Evolutionary conservation across 129 eudicot genomes (phyloP), one percentile per base, ranked within the genome.

Genomic region (Centrapalus pauciflorus): DNA sequence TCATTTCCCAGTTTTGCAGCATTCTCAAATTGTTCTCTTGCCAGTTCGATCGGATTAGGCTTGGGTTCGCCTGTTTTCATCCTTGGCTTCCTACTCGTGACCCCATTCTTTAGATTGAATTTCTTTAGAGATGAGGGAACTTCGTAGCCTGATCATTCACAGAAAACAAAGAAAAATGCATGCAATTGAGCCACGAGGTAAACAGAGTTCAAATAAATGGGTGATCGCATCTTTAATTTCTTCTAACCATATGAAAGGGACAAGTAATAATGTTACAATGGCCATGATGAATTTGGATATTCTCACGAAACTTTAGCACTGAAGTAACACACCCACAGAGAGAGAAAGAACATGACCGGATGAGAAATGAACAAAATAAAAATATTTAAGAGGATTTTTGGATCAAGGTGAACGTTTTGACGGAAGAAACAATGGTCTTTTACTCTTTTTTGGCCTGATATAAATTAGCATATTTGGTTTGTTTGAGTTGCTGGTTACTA

Each of bases 1-100:
- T 93, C 98, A 58, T 79, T 77, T 68, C 91, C 87, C 52, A 92
- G 75, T 54, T 71, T 83, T 7, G 96, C 96, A 74, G 95, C 95
- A 61, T 83, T 88, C 50, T 81, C 92, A 70, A 89, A 88, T 46
- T 86, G 81, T 64, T 86, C 81, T 71, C 75, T 84, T 63, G 95
- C 95, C 86, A 79, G 23, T 79, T 83, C 84, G 55, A 82, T 49
- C 20, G 82, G 82, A 74, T 82, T 77, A 49, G 29, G 38, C 20
- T 54, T 75, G 45, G 67, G 29, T 33, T 64, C 78, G 30, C 37
- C 57, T 2, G 40, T 72, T 61, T 72, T 73, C 59, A 50, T 81
- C 81, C 67, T 51, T 61, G 55, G 24, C n/a, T 71, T 77, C 64
- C 71, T 74, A 56, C 41, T 38, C 11, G 73, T 23, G 9, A 26